These are phyloP conservation scores for Elongisporangium anandrum DNA, from an alignment of 352 stramenopile species.

Conservation along the genomic window DNA sequence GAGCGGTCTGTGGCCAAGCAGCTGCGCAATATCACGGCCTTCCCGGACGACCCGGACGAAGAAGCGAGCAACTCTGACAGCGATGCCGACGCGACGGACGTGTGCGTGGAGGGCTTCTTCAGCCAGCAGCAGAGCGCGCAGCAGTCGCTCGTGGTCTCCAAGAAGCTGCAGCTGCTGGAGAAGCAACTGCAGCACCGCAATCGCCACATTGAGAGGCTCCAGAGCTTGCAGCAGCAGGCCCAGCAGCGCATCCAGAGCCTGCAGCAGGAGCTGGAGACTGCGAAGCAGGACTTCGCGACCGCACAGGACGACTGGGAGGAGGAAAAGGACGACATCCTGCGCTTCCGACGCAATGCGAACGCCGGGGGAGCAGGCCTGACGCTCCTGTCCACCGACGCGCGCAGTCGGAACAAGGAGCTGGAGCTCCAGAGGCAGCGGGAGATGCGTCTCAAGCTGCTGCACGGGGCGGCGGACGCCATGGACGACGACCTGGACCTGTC, in stretches of 20 bases:
- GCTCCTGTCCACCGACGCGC: neutral
- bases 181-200: constrained; percentile 40
- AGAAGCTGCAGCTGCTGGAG: constrained; percentile 50
- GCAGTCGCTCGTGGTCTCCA: constrained; percentile 29
- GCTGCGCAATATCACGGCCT: constrained; percentile 9
- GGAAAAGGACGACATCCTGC: constrained; percentile 42
- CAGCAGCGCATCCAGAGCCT: constrained; percentile 25
- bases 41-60: constrained; percentile 14
- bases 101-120: constrained; percentile 25
- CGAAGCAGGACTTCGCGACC: constrained; percentile 37
- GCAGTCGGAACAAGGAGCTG: constrained; percentile 19
- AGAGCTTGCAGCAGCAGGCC: constrained; percentile 16
- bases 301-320: constrained; percentile 65
- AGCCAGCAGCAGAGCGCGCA: constrained; percentile 40
- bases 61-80: constrained; percentile 8
- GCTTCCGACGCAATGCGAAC: constrained; percentile 21
- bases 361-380: constrained; percentile 8
- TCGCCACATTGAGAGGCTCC: constrained; percentile 29
- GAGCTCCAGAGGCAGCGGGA: constrained; percentile 41
- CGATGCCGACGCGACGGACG: neutral
- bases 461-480: constrained; percentile 51
- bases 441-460: constrained; percentile 45
- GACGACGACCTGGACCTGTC: constrained; percentile 40
- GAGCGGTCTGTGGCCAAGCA: constrained; percentile 21
- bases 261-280: constrained; percentile 22